These are phyloP conservation scores for Quambalaria eucalypti DNA, from an alignment of 1,284 basidiomycete species.

Conservation along the genomic window DNA sequence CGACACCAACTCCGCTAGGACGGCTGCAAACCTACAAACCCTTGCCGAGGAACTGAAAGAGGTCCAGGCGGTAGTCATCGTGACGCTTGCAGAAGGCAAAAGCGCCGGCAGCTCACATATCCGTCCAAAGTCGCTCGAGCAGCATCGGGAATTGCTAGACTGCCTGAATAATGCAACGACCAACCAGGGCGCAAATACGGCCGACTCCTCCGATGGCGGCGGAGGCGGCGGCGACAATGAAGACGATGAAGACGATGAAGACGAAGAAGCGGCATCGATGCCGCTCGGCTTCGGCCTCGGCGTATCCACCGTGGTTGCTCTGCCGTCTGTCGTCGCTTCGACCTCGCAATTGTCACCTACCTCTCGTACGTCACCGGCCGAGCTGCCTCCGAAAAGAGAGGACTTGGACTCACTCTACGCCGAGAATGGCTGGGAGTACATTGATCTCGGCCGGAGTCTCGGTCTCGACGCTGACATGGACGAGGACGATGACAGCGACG, in stretches of 20 bases:
- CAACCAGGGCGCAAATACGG: background rate
- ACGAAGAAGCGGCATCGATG: background rate
- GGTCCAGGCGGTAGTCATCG: background rate
- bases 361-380: too few relatives aligned
- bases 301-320: slow-evolving; percentile 10
- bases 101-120: too few relatives aligned
- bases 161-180: background rate
- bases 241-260: background rate
- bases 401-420: slow-evolving; percentile 23
- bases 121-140: too few relatives aligned
- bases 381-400: too few relatives aligned
- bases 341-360: background rate
- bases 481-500: slow-evolving; percentile 10
- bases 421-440: slow-evolving; percentile 32
- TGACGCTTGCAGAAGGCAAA: background rate
- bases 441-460: slow-evolving; percentile 9
- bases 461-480: background rate
- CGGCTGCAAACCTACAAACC: background rate
- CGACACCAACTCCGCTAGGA: background rate
- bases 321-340: background rate
- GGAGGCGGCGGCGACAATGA: background rate
- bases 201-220: background rate
- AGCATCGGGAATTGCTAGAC: background rate
- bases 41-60: background rate
- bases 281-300: slow-evolving; percentile 11